Conservation (phyloP, 1,139 yeast genomes). For the Yarrowia galli region DNA sequence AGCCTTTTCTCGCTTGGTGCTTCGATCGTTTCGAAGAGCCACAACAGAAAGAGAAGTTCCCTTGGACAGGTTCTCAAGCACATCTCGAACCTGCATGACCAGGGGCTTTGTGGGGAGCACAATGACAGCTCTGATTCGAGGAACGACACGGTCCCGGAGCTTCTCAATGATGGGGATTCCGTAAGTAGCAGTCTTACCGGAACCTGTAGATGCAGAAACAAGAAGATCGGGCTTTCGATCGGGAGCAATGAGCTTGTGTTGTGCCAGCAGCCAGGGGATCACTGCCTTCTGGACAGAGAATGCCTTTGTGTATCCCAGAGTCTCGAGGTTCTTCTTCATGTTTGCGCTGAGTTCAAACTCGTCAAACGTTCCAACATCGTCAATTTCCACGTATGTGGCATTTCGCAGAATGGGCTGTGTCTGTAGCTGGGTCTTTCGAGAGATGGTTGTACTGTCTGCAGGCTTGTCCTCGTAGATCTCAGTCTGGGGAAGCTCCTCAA, state of each 20-base stretch:
- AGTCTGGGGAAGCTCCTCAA: slow-evolving; percentile 37
- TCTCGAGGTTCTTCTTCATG: slow-evolving; percentile 58
- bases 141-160: slow-evolving; percentile 68
- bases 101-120: slow-evolving; percentile 91
- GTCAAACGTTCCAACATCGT: slow-evolving; percentile 46
- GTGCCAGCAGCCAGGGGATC: slow-evolving; percentile 62
- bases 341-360: slow-evolving; percentile 49
- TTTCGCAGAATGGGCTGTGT: slow-evolving; percentile 33
- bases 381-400: slow-evolving; percentile 57
- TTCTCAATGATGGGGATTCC: slow-evolving; percentile 81
- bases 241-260: slow-evolving; percentile 62
- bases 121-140: slow-evolving; percentile 75
- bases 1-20: slow-evolving; percentile 70
- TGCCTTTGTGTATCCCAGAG: slow-evolving; percentile 60
- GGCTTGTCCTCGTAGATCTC: slow-evolving; percentile 63
- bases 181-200: slow-evolving; percentile 95
- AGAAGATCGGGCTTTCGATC: slow-evolving; percentile 63
- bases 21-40: slow-evolving; percentile 65
- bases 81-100: slow-evolving; percentile 77
- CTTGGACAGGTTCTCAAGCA: slow-evolving; percentile 64
- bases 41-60: slow-evolving; percentile 72
- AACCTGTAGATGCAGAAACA: slow-evolving; percentile 95
- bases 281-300: slow-evolving; percentile 83
- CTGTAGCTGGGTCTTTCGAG: slow-evolving; percentile 28
- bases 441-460: slow-evolving; percentile 53